Conservation (phyloP, 495 filamentous ascomycete genomes). For the Wilcoxina mikolae region DNA sequence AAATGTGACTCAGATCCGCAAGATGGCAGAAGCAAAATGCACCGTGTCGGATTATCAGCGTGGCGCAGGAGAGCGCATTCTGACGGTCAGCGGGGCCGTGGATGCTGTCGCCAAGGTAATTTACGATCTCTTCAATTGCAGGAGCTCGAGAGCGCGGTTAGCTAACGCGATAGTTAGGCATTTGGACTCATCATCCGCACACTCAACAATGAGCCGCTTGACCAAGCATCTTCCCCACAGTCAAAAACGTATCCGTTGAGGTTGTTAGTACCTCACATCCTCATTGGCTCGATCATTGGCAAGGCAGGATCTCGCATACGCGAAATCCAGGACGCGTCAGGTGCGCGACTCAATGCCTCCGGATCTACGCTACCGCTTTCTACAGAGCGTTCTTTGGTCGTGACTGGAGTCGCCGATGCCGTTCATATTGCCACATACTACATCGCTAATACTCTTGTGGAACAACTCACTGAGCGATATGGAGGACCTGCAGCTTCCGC, state of each 20-base stretch:
- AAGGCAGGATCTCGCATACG: conserved; percentile 90
- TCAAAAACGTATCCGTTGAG: conserved; percentile 97
- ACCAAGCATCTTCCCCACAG: conserved; percentile 68
- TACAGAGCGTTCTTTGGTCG: conserved; percentile 89
- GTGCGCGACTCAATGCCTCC: conserved; percentile 89
- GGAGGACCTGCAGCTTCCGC: conserved; percentile 91
- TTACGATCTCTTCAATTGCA: conserved; percentile 9
- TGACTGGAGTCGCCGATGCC: conserved; percentile 78
- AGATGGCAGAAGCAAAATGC: conserved; percentile 86
- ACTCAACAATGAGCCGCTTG: conserved; percentile 86
- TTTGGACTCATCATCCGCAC: conserved; percentile 97
- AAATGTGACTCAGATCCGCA: conserved; percentile 89
- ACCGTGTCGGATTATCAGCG: conserved; percentile 96
- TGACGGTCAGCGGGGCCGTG: conserved; percentile 89
- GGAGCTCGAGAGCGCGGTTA: neutral
- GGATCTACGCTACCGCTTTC: conserved; percentile 86
- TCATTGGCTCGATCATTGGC: conserved; percentile 97
- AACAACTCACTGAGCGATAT: conserved; percentile 91
- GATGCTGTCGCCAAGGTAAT: conserved; percentile 93
- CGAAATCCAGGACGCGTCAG: conserved; percentile 95
- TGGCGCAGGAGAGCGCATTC: conserved; percentile 87
- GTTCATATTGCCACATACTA: conserved; percentile 99
- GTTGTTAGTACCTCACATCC: conserved; percentile 85
- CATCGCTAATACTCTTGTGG: conserved; percentile 84
- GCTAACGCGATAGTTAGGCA: conserved; percentile 41